Conservation (phyloP, 2,329 filamentous ascomycete genomes). For the Sporothrix brasiliensis region DNA sequence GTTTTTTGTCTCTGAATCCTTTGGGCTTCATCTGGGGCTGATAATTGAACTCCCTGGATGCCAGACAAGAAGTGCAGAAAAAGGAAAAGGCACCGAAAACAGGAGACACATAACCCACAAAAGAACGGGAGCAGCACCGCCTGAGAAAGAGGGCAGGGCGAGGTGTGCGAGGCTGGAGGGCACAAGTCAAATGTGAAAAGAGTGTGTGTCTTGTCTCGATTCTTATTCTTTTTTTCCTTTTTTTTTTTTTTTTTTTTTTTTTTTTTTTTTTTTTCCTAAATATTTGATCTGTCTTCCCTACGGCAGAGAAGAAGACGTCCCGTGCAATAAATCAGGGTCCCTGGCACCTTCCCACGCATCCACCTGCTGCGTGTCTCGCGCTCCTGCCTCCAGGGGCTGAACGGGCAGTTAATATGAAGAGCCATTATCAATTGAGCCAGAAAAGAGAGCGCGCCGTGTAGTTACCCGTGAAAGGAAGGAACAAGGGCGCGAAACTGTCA, state of each 20-base stretch:
- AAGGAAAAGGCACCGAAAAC: constrained; percentile 5
- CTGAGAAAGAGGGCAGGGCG: constrained; percentile 4
- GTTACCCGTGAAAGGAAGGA: not conserved
- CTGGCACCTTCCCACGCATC: constrained; percentile 16
- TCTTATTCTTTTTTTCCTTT: not conserved
- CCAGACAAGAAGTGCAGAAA: constrained; percentile 17
- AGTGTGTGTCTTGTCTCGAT: not conserved
- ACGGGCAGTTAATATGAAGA: constrained; percentile 17
- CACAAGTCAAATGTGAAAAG: not conserved
- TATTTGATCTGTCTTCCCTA: too few relatives aligned
- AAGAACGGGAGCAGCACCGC: too few relatives aligned
- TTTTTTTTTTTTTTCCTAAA: too few relatives aligned
- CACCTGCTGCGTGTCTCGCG: constrained; percentile 18
- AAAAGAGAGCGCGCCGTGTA: not conserved
- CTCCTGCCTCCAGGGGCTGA: constrained; percentile 25
- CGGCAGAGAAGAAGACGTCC: not conserved
- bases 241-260: too few relatives aligned
- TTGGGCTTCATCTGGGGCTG: constrained; percentile 12
- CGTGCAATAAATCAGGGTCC: constrained; percentile 1
- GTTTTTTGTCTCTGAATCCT: not conserved
- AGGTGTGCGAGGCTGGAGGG: not conserved
- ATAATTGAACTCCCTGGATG: constrained; percentile 14
- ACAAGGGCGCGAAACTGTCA: constrained; percentile 25
- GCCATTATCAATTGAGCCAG: not conserved
- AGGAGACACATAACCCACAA: constrained; percentile 18